phyloP scores from a whole-genome alignment of 306 rosid genomes.

The Clitoria ternatea region DNA sequence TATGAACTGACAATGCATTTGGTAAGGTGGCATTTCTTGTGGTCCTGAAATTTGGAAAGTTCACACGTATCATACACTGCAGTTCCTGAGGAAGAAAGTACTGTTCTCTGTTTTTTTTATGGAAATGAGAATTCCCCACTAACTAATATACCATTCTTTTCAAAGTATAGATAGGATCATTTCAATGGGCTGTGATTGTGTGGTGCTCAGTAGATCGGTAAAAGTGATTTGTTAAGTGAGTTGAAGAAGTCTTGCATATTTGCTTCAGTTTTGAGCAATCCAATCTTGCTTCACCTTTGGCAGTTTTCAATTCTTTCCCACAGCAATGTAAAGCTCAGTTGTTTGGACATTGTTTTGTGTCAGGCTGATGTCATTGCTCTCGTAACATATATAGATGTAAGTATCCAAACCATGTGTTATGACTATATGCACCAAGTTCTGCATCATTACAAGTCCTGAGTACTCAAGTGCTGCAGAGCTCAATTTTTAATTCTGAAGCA shows the following conservation, averaged over 20 bases:
- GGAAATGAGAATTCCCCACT: constrained; percentile 28
- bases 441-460: constrained; percentile 13
- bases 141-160: not conserved
- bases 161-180: constrained; percentile 17
- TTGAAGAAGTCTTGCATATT: constrained; percentile 23
- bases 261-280: constrained; percentile 23
- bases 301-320: constrained; percentile 9
- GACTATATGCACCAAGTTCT: constrained; percentile 8
- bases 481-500: constrained; percentile 21
- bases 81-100: constrained; percentile 25
- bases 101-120: constrained; percentile 7
- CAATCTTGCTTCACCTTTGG: constrained; percentile 9
- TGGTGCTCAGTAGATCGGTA: constrained; percentile 26
- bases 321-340: constrained; percentile 7
- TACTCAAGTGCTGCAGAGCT: constrained; percentile 12
- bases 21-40: constrained; percentile 23
- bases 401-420: not conserved
- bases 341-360: constrained; percentile 21
- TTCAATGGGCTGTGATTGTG: constrained; percentile 17
- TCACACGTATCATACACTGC: constrained; percentile 22
- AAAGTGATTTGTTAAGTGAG: constrained; percentile 22
- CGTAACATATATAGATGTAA: not conserved
- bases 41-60: constrained; percentile 22
- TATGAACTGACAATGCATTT: constrained; percentile 12
- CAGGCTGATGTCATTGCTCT: not conserved